Evolutionary conservation across 352 stramenopile species (phyloP).

Genomic region (Globisporangium abappressorium): DNA sequence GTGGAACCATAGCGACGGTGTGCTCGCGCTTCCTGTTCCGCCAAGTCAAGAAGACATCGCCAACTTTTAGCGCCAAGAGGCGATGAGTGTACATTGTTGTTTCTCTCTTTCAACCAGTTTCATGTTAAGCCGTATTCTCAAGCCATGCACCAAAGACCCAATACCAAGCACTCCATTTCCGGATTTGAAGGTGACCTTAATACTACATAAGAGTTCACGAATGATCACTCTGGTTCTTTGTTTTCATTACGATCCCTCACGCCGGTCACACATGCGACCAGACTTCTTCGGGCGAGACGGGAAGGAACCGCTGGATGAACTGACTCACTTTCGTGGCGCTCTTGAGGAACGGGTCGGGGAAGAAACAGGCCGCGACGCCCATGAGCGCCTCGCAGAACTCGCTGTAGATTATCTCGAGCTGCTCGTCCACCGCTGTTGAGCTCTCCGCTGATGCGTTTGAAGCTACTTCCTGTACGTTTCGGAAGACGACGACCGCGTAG

Average conservation of each 20-base stretch:
- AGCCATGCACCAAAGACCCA: background rate
- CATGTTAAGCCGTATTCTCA: background rate
- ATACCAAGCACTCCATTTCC: background rate
- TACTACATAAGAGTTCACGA: background rate
- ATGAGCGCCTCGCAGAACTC: conserved; percentile 74
- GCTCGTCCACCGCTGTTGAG: conserved; percentile 23
- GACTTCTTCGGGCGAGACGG: conserved; percentile 55
- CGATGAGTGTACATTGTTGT: background rate
- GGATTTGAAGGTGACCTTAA: background rate
- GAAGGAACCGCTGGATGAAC: conserved; percentile 68
- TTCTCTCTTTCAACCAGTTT: background rate
- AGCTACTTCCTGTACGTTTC: conserved; percentile 57
- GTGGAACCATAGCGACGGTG: conserved; percentile 9
- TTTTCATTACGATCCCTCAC: background rate
- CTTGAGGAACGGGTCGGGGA: conserved; percentile 63
- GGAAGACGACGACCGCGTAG: conserved; percentile 52
- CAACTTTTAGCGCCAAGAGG: conserved; percentile 10
- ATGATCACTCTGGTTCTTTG: background rate
- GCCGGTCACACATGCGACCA: conserved; percentile 29
- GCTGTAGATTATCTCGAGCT: conserved; percentile 69
- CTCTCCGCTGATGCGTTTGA: conserved; percentile 1
- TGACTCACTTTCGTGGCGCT: conserved; percentile 55
- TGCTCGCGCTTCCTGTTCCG: conserved; percentile 7
- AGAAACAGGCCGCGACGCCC: conserved; percentile 47
- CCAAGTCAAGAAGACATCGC: conserved; percentile 11